Evolutionary conservation across 2,329 filamentous ascomycete genomes (phyloP).

Genomic region (Talaromyces sp.): DNA sequence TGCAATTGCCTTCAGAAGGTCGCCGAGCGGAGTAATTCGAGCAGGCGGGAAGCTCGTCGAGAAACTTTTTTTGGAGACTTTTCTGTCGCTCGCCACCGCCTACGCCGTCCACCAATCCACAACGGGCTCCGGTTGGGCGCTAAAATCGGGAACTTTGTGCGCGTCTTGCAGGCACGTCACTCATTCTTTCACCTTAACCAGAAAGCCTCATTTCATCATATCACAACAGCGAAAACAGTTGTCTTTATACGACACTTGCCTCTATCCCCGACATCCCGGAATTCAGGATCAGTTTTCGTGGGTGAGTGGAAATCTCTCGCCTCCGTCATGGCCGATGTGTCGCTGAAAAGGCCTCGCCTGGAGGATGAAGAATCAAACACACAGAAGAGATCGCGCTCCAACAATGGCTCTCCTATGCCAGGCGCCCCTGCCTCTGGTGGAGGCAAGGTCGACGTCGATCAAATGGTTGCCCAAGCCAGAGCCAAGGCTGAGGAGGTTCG

Average conservation of each 20-base stretch:
- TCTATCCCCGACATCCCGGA: background rate
- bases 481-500: constrained; percentile 46
- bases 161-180: constrained; percentile 6
- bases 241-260: background rate
- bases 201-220: background rate
- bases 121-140: background rate
- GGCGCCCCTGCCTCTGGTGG: constrained; percentile 28
- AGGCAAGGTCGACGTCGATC: constrained; percentile 40
- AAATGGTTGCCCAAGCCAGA: constrained; percentile 44
- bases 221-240: background rate
- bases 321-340: constrained; percentile 38
- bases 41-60: constrained; percentile 22
- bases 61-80: constrained; percentile 28
- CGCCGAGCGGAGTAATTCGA: constrained; percentile 19
- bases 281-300: background rate
- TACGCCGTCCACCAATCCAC: constrained; percentile 9
- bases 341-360: constrained; percentile 46
- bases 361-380: constrained; percentile 41
- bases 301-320: constrained; percentile 18
- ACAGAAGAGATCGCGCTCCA: constrained; percentile 46
- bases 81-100: constrained; percentile 35
- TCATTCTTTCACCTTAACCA: background rate
- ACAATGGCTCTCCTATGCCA: constrained; percentile 45
- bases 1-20: constrained; percentile 17
- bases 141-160: background rate